Conservation (phyloP, 495 filamentous ascomycete species). For the Paragyromitra xinjiangensis region DNA sequence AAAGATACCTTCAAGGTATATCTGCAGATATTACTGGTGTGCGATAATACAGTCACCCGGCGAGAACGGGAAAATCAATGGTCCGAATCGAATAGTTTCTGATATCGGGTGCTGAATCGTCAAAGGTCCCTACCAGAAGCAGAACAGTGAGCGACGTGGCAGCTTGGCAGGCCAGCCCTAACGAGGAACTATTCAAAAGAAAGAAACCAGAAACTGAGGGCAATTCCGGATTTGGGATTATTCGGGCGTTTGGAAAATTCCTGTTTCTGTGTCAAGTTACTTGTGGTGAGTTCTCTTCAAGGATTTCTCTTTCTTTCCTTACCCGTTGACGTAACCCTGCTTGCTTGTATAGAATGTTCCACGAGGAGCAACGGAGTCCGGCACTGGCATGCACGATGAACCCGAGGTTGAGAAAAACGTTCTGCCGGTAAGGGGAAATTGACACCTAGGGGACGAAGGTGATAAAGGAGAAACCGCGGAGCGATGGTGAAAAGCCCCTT, state of each 20-base stretch:
- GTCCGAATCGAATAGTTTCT: conserved; percentile 27
- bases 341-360: conserved; percentile 45
- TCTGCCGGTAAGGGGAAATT: conserved; percentile 33
- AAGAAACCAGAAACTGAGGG: conserved; percentile 10
- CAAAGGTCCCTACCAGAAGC: conserved; percentile 23
- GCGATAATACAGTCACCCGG: conserved; percentile 12
- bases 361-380: conserved; percentile 43
- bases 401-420: conserved; percentile 40
- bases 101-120: conserved; percentile 30
- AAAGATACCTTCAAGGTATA: conserved; percentile 26
- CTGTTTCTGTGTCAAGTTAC: conserved; percentile 29
- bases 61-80: conserved; percentile 17
- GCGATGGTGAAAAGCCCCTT: conserved; percentile 9
- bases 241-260: neutral
- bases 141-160: conserved; percentile 41
- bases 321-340: conserved; percentile 42
- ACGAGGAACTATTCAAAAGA: conserved; percentile 7
- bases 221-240: conserved; percentile 7
- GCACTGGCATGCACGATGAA: conserved; percentile 39
- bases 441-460: conserved; percentile 11
- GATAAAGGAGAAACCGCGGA: neutral
- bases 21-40: conserved; percentile 24
- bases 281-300: conserved; percentile 7
- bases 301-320: conserved; percentile 21
- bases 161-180: conserved; percentile 39